Conservation (phyloP, 495 filamentous ascomycete species). For the Pseudomonodictys pantanalensis region DNA sequence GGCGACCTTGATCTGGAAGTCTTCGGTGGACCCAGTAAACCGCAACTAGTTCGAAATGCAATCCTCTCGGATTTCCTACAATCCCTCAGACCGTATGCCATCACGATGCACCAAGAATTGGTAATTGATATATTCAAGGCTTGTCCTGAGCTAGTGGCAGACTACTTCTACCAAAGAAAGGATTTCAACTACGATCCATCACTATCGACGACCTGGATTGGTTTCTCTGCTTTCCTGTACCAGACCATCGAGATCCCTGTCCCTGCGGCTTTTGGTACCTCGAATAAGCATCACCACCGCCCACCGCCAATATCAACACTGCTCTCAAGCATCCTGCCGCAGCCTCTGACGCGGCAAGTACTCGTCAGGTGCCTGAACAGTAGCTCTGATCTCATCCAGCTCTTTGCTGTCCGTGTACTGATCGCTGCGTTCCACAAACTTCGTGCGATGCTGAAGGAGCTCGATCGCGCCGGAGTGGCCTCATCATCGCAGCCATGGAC, state of each 20-base stretch:
- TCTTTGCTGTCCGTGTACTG: constrained; percentile 78
- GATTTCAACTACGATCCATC: constrained; percentile 88
- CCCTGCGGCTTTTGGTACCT: constrained; percentile 64
- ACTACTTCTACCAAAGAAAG: constrained; percentile 77
- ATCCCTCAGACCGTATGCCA: constrained; percentile 79
- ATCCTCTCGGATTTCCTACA: constrained; percentile 72
- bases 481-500: constrained; percentile 56
- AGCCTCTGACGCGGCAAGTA: constrained; percentile 71
- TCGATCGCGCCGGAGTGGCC: constrained; percentile 47
- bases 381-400: constrained; percentile 68
- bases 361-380: constrained; percentile 74
- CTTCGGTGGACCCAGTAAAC: constrained; percentile 29
- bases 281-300: constrained; percentile 66
- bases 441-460: constrained; percentile 52
- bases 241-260: constrained; percentile 70
- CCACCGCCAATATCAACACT: too few species aligned
- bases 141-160: constrained; percentile 78
- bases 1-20: constrained; percentile 67
- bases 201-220: constrained; percentile 86
- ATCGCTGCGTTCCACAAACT: constrained; percentile 78
- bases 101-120: constrained; percentile 75
- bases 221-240: constrained; percentile 84
- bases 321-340: constrained; percentile 86
- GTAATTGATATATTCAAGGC: constrained; percentile 73
- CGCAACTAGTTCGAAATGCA: constrained; percentile 70